Evolutionary conservation across 106 monocot species (phyloP).

Genomic region (Dendrobium huoshanense): DNA sequence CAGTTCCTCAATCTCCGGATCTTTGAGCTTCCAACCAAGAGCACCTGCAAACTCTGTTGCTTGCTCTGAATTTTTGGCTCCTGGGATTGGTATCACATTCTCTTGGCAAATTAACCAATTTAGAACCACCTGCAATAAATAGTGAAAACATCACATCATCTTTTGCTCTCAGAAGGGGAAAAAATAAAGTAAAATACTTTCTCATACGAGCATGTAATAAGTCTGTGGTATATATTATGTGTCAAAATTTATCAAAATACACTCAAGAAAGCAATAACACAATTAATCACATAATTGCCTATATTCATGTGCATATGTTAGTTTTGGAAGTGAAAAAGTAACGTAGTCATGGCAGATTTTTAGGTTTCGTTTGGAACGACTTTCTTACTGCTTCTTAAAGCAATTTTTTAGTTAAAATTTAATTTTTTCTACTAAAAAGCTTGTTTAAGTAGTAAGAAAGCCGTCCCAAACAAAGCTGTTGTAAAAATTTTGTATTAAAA

Average conservation of each 20-base stretch:
- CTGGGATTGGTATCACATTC: conserved; percentile 67
- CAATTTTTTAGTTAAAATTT: too few species aligned
- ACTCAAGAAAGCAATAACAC: too few species aligned
- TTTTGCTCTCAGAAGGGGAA: not conserved
- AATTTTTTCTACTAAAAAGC: too few species aligned
- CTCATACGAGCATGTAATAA: not conserved
- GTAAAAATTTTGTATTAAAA: too few species aligned
- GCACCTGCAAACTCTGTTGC: conserved; percentile 60
- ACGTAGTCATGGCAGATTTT: too few species aligned
- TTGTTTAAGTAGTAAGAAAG: too few species aligned
- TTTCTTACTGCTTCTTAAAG: too few species aligned
- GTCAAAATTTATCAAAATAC: not conserved
- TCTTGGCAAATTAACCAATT: conserved; percentile 68
- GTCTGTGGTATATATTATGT: not conserved
- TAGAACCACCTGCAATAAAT: conserved; percentile 42
- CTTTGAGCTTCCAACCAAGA: conserved; percentile 57
- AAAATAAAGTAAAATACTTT: not conserved
- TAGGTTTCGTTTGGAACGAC: too few species aligned
- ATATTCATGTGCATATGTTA: too few species aligned
- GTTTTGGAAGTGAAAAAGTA: too few species aligned
- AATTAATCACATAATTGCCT: too few species aligned
- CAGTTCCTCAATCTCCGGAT: conserved; percentile 52
- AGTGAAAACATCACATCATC: not conserved
- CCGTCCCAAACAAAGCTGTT: too few species aligned
- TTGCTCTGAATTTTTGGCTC: conserved; percentile 66